Base-by-base conservation (phyloP, 441 rosid genomes). In the Adansonia grandidieri region DNA sequence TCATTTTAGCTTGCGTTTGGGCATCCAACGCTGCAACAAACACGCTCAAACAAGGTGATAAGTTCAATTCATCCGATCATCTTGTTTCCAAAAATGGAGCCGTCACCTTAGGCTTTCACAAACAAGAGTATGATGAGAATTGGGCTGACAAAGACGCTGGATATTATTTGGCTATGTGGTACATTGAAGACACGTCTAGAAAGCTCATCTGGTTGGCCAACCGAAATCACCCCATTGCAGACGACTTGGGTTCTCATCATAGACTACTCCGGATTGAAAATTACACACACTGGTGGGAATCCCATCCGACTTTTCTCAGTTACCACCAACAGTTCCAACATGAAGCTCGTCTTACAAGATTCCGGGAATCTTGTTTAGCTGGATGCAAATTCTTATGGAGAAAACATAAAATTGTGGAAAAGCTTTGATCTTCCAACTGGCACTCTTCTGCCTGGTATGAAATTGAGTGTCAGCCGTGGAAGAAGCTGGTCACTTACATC, bases 181-280 rank as follows among this genome's bases (percentile, higher is more conserved):
- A 19, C 58, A 22, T 42, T 3, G 13, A 48, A 14, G 74, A 24
- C 5, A 0, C 19, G 0, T 6, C 7, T 9, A 10, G 13, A 3
- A 1, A 3, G 11, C 74, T 20, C 44, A 24, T 70, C 44, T 92
- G 92, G 93, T 85, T 92, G 19, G 93, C 90, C 14, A 92, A 89
- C 51, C 83, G 88, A 67, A 90, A 84, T 9, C 40, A 77, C 0
- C 92, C 90, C 1, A 75, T 90, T 58, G 17, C 32, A 9, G 79
- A 71, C 37, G 5, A 5, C 3, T 66, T 62, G 28, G 84, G 90
- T 32, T 32, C 37, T 10, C 9, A 66, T 84, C 56, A 13, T 63
- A 24, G 60, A 50, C 6, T 4, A 69, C 71, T 42, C 45, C 14
- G 44, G 87, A 9, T 22, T 87, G 40, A 87, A 75, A 45, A 73